Base-by-base conservation (phyloP, 768 basidiomycete genomes). In the Naganishia friedmannii region DNA sequence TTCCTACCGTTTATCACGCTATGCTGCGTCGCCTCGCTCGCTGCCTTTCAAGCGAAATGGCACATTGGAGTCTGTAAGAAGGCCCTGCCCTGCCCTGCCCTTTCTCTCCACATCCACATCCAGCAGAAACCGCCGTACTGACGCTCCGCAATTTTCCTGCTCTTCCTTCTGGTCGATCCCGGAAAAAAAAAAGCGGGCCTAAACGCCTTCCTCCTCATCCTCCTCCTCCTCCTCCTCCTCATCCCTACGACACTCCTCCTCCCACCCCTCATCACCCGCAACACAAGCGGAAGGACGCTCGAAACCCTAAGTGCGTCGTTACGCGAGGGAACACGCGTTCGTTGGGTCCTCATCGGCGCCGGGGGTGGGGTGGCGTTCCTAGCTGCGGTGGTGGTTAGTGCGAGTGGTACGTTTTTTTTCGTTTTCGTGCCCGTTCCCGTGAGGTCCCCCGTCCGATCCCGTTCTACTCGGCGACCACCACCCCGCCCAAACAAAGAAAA, bases 1-100 rank as follows among this genome's bases (percentile, higher is more conserved):
- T 93, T 97, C 85, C 93, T 95, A 87, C 89, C 90, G 79, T 96
- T 97, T 78, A 85, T 97, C 55, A 87, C 91, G 15, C 89, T 95
- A 87, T 89, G 89, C 56, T 94, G 92, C 77, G 93, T 92, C 75
- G 94, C 90, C 9, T 88, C 90, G 74, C 90, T 93, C 3, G 93
- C 93, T 0, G 83, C 84, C 26, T 97, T 95, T 80, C 93, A 97
- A 75, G 88, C 90, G 4, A 89, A 89, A 73, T 93, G 87, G 87
- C 77, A 84, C 12, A 85, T 95, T 28, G 91, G 91, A 9, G 91
- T 92, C 46, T 96, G 93, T 95, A 74, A 74, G 92, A n/a, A n/a
- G n/a, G n/a, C n/a, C n/a, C n/a, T n/a, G n/a, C n/a, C n/a, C n/a
- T n/a, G n/a, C n/a, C n/a, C n/a, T n/a, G n/a, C n/a, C n/a, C 34